Evolutionary conservation across 208 protist genomes (phyloP), one percentile per base, ranked within the genome.

Genomic region (Acanthamoeba castellanii): DNA sequence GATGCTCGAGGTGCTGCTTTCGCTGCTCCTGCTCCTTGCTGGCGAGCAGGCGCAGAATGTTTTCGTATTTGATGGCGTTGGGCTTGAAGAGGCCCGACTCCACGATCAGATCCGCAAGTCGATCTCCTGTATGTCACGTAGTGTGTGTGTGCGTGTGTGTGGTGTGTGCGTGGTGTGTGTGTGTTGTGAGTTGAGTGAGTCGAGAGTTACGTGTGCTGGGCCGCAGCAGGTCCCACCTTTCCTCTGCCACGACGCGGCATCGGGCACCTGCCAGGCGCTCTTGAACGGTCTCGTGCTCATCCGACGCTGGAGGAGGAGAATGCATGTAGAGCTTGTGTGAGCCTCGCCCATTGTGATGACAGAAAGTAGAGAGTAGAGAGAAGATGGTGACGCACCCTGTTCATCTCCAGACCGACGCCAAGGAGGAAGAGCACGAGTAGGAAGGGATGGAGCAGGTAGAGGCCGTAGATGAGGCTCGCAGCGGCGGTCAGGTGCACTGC

Each of bases 61-160:
- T 81, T 20, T 81, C 72, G 42, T 81, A 81, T 34, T 81, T 81
- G 37, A 81, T 81, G 30, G 72, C 72, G 72, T 18, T 50, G 34
- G 72, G 72, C 42, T 81, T 81, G 72, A 81, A 81, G 72, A 81
- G 42, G 34, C 72, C 72, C 27, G 37, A 81, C 72, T 81, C 72
- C 18, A 81, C 34, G 72, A 81, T 47, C 34, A 81, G 37, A 16
- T 81, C 72, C 9, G 37, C 72, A 32, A 81, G 42, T 6, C 72
- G 4, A 27, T 81, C 72, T 20, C 68, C 68, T 76, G 25, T 8
- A 66, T n/a, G 6, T 5, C 11, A 66, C 18, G 59, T 25, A 16
- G 59, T 5, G 59, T 27, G 59, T 13, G 50, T 16, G 50, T 13
- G 50, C 50, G 16, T 11, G 52, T 57, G 52, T 20, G 14, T 20